Evolutionary conservation across 371 early-diverging fungal genomes (phyloP), one percentile per base, ranked within the genome.

Genomic region (Saksenaea vasiformis): DNA sequence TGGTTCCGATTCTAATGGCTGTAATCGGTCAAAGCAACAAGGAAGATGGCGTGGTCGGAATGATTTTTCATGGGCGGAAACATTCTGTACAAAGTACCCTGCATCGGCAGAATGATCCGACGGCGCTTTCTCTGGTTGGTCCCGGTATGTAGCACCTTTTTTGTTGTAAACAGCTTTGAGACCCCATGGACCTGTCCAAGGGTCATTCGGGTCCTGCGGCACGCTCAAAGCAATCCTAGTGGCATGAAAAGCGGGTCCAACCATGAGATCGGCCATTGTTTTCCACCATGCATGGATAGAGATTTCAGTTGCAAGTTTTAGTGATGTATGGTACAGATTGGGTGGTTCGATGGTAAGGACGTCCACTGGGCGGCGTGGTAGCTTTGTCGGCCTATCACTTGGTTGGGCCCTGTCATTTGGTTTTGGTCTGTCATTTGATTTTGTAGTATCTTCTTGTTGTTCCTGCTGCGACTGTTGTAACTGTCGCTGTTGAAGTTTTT

Each of bases 1-100:
- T 1, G 80, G 74, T 35, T 85, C 85, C 56, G 78, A 77, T 62
- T 87, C 87, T 19, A 87, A 71, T 1, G 85, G 74, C 44, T 85
- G 85, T 13, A 87, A 64, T 24, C 79, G 71, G 28, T 84, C 81
- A 64, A 84, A 85, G 60, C 85, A 85, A 56, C 73, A 69, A 19
- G 78, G 73, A 17, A 65, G 56, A 51, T 73, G 70, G 19, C 64
- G 60, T 28, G 70, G 76, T 1, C 51, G 24, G 17, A 22, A 19
- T 27, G 58, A 44, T 17, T 64, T 58, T 60, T 65, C 65, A 57
- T 72, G 70, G 7, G 62, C 39, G 15, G 27, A 39, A 54, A 67
- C 66, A 56, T 62, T 62, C 60, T 78, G 72, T 54, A 71, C 65
- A 66, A 79, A 79, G 55, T 79, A 79, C 47, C 74, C 73, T 44